A percentile compares a stretch with the other conserved stretches of the same genome.
Evolutionary conservation across 83 land plant species (phyloP).

Genomic region (Diphasiastrum complanatum): DNA sequence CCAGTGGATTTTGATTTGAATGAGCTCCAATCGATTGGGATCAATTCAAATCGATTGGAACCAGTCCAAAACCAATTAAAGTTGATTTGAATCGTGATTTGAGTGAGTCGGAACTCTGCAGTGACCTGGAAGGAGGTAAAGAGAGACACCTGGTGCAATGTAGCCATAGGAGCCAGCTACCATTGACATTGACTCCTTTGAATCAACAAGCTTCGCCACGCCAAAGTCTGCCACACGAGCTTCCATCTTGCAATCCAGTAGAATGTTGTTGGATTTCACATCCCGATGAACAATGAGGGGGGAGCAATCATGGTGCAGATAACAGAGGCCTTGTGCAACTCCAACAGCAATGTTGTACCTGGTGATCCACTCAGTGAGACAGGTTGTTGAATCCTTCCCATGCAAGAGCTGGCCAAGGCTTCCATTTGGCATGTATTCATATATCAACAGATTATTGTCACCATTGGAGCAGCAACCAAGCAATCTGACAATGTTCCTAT

Average conservation of each 20-base stretch:
- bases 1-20: too few relatives aligned
- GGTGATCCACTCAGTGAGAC: slow-evolving; percentile 37
- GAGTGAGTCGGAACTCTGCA: background rate
- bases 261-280: slow-evolving; percentile 53
- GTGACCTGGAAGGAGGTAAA: background rate
- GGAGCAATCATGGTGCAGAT: slow-evolving; percentile 51
- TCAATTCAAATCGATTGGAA: too few relatives aligned
- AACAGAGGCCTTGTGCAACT: slow-evolving; percentile 43
- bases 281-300: slow-evolving; percentile 55
- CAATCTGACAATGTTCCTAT: slow-evolving; percentile 56
- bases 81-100: background rate
- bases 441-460: slow-evolving; percentile 39
- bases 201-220: slow-evolving; percentile 47
- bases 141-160: slow-evolving; percentile 48
- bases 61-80: too few relatives aligned
- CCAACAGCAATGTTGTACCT: slow-evolving; percentile 44
- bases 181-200: slow-evolving; percentile 25
- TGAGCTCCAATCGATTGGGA: too few relatives aligned
- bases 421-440: slow-evolving; percentile 56
- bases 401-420: slow-evolving; percentile 44
- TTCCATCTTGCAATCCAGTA: slow-evolving; percentile 42
- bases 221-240: slow-evolving; percentile 55
- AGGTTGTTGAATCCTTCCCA: slow-evolving; percentile 28
- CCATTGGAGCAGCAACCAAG: slow-evolving; percentile 42
- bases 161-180: slow-evolving; percentile 62